These are phyloP conservation scores for Colletotrichum sp. DNA, from an alignment of 2,329 filamentous ascomycete species.

Conservation along the genomic window DNA sequence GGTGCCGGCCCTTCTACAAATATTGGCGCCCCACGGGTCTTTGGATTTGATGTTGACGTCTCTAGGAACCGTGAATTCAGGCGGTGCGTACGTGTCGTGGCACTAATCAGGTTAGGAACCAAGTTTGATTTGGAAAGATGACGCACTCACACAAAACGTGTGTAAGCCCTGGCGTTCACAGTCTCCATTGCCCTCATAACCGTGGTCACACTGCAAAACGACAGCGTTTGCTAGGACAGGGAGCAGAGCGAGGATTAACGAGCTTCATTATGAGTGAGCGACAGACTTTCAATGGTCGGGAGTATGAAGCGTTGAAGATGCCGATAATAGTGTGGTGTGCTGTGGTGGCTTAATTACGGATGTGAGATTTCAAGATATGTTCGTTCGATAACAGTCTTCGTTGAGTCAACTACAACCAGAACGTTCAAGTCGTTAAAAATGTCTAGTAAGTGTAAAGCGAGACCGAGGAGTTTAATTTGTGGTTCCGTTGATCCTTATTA, in stretches of 20 bases:
- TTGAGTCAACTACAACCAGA: not conserved
- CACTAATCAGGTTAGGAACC: not conserved
- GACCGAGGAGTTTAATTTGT: not conserved
- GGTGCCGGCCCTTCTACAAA: not conserved
- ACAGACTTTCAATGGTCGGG: not conserved
- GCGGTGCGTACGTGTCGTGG: not conserved
- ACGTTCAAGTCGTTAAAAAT: not conserved
- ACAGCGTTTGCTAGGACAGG: not conserved
- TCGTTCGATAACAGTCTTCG: not conserved
- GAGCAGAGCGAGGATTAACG: too few species aligned
- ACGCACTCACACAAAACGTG: not conserved
- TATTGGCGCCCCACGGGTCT: not conserved
- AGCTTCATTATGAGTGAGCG: not conserved
- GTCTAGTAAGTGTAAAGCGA: not conserved
- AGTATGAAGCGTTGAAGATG: not conserved
- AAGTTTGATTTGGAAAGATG: not conserved
- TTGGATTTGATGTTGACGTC: not conserved
- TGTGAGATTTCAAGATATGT: not conserved
- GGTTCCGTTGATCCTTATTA: not conserved
- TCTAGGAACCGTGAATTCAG: not conserved
- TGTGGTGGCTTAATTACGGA: not conserved
- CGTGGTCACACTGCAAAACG: not conserved
- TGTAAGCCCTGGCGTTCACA: not conserved
- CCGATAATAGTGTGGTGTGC: not conserved
- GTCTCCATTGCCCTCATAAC: not conserved